Base-by-base conservation (phyloP, 352 stramenopile species). In the Phytophthora lateralis region DNA sequence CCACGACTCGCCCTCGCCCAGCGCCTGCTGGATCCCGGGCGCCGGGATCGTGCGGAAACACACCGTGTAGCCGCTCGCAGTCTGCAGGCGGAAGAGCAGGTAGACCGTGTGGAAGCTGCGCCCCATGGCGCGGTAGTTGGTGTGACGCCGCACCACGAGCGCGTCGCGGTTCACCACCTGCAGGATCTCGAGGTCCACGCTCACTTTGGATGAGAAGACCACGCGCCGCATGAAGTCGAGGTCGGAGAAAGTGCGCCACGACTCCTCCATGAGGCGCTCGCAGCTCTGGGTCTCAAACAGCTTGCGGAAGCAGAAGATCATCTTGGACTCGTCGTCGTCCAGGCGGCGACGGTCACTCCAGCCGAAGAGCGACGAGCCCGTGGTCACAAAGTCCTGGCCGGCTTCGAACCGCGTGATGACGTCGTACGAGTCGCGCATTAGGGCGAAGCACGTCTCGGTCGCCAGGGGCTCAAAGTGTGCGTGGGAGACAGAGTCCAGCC, bases 301-400 rank as follows among this genome's bases (percentile, higher is more conserved):
- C 61, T 91, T 91, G 18, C 67, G 73, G 62, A 91, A 91, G 21
- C 69, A 78, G 34, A 88, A 89, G 27, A 88, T 63, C 77, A 89
- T 86, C 39, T 74, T 71, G 14, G 48, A 59, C 5, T 69, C 70
- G 32, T 73, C 63, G 4, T 76, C 51, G 41, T 81, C 77, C 32
- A 87, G 51, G 1, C 73, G 70, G 27, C 79, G 60, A 44, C 76
- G 77, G 56, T 89, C 80, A n/a, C 61, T 80, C 80, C 82, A 91
- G 21, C 82, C 79, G 43, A 89, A 70, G 42, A 81, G 59, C 15
- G 63, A 73, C n/a, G 67, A 66, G 18, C 82, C 79, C 0, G 79
- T 84, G 9, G 79, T 74, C 6, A 80, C 50, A 20, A 80, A 84
- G 42, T 83, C 63, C 17, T 78, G 57, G 6, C 64, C 52, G 1